Conservation (phyloP, 2,329 filamentous ascomycete genomes). For the Setomelanomma holmii region DNA sequence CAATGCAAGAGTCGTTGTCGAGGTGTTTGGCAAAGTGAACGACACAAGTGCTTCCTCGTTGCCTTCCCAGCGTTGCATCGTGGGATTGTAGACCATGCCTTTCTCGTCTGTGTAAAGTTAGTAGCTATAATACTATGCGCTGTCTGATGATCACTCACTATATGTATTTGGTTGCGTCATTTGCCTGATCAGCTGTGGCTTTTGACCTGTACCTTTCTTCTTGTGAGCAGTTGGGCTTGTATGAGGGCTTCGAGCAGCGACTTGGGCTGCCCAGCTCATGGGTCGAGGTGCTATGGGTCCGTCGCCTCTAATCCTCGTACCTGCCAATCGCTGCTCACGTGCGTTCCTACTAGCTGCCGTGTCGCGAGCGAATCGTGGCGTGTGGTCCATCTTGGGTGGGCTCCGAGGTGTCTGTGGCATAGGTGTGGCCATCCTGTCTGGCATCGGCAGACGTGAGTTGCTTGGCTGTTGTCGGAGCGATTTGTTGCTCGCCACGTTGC, state of each 20-base stretch:
- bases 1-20: conserved; percentile 56
- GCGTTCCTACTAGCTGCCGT: conserved; percentile 71
- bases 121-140: conserved; percentile 5
- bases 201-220: conserved; percentile 64
- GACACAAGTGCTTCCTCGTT: conserved; percentile 85
- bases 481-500: conserved; percentile 72
- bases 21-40: conserved; percentile 64
- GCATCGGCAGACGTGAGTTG: conserved; percentile 49
- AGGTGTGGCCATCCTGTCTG: conserved; percentile 56
- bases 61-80: conserved; percentile 89
- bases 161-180: conserved; percentile 79
- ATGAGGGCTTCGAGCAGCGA: conserved; percentile 59
- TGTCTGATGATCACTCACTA: conserved; percentile 64
- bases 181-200: conserved; percentile 89
- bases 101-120: conserved; percentile 70
- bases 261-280: conserved; percentile 67
- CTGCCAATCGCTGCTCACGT: conserved; percentile 65
- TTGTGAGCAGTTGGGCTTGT: conserved; percentile 58
- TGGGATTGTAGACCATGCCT: conserved; percentile 95
- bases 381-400: conserved; percentile 58
- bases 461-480: conserved; percentile 61
- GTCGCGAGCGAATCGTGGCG: conserved; percentile 70
- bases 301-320: conserved; percentile 52
- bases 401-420: conserved; percentile 63
- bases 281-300: conserved; percentile 60